Percentiles rank a stretch among this genome's conserved stretches.
Conservation (phyloP, 768 basidiomycete genomes). For the Austroboletus eburneus region DNA sequence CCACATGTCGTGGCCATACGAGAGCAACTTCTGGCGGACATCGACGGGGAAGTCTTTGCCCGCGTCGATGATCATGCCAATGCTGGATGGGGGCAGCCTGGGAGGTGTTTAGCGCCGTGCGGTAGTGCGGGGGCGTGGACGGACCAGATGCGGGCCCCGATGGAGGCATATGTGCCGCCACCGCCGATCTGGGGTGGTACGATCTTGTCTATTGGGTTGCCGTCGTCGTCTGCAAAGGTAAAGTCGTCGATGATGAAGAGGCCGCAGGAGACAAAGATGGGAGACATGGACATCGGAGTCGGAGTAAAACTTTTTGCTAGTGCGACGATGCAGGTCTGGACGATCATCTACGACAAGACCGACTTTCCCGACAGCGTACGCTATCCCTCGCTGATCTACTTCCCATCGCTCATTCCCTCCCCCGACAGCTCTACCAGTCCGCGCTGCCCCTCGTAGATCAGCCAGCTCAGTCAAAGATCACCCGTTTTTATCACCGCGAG, state of each 20-base stretch:
- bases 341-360: conserved; percentile 34
- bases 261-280: conserved; percentile 65
- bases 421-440: conserved; percentile 54
- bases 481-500: conserved; percentile 63
- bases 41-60: conserved; percentile 69
- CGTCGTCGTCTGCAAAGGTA: conserved; percentile 38
- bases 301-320: conserved; percentile 10
- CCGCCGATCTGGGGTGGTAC: conserved; percentile 66
- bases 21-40: conserved; percentile 51
- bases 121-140: background rate
- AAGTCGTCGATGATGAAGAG: conserved; percentile 90
- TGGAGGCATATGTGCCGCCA: conserved; percentile 76
- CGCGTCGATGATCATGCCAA: conserved; percentile 84
- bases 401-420: background rate
- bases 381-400: background rate
- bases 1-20: conserved; percentile 77
- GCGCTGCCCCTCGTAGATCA: conserved; percentile 57
- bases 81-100: conserved; percentile 59
- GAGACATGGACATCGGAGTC: conserved; percentile 17
- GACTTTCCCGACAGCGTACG: conserved; percentile 36
- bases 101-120: background rate
- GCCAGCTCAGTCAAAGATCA: conserved; percentile 52
- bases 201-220: conserved; percentile 23
- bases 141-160: conserved; percentile 82
- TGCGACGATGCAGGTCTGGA: conserved; percentile 41